Conservation (phyloP, 2,329 filamentous ascomycete species). For the Cladosporium halotolerans region DNA sequence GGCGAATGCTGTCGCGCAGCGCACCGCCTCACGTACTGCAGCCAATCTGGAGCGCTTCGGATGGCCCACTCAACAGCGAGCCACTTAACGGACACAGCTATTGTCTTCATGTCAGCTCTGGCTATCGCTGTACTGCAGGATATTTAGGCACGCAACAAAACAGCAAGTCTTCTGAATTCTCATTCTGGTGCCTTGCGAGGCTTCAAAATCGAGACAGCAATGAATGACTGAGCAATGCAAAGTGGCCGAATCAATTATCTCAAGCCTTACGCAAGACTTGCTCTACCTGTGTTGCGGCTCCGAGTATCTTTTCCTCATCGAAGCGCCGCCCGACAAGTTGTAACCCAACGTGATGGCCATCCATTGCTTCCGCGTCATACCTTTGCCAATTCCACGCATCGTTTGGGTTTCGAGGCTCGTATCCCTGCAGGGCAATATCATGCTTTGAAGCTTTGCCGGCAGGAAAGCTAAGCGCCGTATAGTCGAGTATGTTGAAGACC, state of each 20-base stretch:
- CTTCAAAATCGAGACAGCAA: too few relatives aligned
- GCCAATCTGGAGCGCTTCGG: too few relatives aligned
- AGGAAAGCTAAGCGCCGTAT: conserved; percentile 52
- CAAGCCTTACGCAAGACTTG: conserved; percentile 49
- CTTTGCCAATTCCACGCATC: conserved; percentile 49
- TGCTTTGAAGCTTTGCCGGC: conserved; percentile 42
- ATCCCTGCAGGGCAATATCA: conserved; percentile 29
- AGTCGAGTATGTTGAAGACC: conserved; percentile 42
- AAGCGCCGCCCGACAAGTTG: conserved; percentile 71
- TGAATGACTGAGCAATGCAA: too few relatives aligned
- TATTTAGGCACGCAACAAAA: too few relatives aligned
- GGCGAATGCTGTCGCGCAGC: too few relatives aligned
- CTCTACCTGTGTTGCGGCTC: conserved; percentile 69
- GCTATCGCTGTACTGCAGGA: too few relatives aligned
- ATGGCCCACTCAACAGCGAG: too few relatives aligned
- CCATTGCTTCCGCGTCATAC: conserved; percentile 76
- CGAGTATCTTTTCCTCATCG: conserved; percentile 78
- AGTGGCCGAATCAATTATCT: neutral
- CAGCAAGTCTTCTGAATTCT: too few relatives aligned
- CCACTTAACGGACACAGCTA: too few relatives aligned
- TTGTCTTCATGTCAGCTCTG: too few relatives aligned
- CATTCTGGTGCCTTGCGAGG: too few relatives aligned
- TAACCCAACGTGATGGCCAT: conserved; percentile 74
- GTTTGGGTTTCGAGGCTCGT: conserved; percentile 44
- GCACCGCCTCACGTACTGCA: too few relatives aligned